phyloP scores from a whole-genome alignment of 257 asterid species.

The Solanum gracilifrons region DNA sequence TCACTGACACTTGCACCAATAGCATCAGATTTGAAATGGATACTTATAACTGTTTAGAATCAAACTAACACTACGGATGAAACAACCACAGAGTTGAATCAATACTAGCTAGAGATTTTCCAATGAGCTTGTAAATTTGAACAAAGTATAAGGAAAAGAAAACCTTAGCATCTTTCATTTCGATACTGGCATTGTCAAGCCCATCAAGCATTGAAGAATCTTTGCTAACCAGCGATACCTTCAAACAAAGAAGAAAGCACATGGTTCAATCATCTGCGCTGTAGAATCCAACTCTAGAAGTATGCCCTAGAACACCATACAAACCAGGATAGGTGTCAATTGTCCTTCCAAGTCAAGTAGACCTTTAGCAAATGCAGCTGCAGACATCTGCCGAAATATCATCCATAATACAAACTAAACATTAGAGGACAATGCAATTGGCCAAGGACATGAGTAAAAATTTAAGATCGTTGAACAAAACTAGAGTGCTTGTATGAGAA shows the following conservation, averaged over 20 bases:
- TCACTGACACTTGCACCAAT: not conserved
- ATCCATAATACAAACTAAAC: not conserved
- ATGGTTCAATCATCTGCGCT: not conserved
- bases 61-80: not conserved
- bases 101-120: not conserved
- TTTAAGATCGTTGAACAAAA: not conserved
- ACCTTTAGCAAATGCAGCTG: slow-evolving; percentile 99
- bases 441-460: not conserved
- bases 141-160: slow-evolving; percentile 4
- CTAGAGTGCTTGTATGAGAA: not conserved
- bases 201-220: slow-evolving; percentile 99
- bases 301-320: slow-evolving; percentile 9
- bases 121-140: not conserved
- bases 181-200: slow-evolving; percentile 82
- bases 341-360: slow-evolving; percentile 97
- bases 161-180: slow-evolving; percentile 96
- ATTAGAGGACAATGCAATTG: not conserved
- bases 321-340: slow-evolving; percentile 92
- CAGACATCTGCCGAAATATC: slow-evolving; percentile 66
- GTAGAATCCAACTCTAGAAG: not conserved
- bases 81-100: not conserved
- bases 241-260: not conserved
- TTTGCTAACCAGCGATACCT: slow-evolving; percentile 99
- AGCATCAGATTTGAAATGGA: not conserved
- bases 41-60: not conserved